Evolutionary conservation across 2,329 filamentous ascomycete species (phyloP), one percentile per base, ranked within the genome.

Genomic region (Hypoxylon sp.): DNA sequence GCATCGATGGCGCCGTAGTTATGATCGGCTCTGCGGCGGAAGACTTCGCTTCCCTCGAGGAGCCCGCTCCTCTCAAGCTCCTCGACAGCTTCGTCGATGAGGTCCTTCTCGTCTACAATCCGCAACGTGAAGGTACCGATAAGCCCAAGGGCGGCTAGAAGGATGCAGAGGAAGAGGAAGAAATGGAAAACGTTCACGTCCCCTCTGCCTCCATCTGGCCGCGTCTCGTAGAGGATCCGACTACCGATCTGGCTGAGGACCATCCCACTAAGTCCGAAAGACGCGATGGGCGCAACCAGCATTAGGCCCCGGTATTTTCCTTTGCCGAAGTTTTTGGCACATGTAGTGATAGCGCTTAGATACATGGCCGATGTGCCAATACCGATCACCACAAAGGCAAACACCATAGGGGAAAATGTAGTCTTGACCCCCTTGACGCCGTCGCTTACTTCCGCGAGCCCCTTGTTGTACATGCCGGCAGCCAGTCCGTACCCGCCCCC

Each of bases 311-410:
- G 89, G 70, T 96, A 88, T 70, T 88, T 90, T 3, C 92, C 92
- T 59, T 89, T 87, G 45, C 93, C 93, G 76, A 98, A 99, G 77
- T 98, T 99, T 85, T 99, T 99, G 29, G 95, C 95, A 71, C 92
- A 97, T 0, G 94, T 96, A 5, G 94, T 94, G n/a, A 99, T 89
- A 1, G 92, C 89, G 47, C 88, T 85, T 53, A 98, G 81, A 74
- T 98, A 99, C 86, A 98, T 92, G 73, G 86, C 86, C 64, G 90
- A 91, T 0, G 94, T 97, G 4, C 87, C 94, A 61, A 88, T 83
- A 1, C 95, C 95, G 55, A 99, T 87, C 48, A 84, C 83, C 42
- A 93, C 81, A 73, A 98, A 99, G 0, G 92, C 88, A 51, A 91
- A 72, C 4, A 97, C 79, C 94, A 99, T 97, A 66, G 90, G 79